A percentile compares a stretch with the other conserved stretches of the same genome.
Conservation (phyloP, 108 stramenopile genomes). For the Nitzschia sp. region DNA sequence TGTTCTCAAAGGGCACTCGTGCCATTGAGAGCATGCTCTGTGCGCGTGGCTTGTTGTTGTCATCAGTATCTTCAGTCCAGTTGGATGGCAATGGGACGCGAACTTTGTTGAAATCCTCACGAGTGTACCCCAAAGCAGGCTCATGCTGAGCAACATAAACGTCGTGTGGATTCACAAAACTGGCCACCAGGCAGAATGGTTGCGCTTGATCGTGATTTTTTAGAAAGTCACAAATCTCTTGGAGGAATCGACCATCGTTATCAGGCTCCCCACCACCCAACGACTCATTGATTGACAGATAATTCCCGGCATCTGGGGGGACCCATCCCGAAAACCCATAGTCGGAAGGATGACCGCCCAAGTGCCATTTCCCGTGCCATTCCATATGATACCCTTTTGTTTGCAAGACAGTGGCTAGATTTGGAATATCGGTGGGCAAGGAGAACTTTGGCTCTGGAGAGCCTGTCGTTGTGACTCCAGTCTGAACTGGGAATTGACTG, state of each 20-base stretch:
- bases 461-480: slow-evolving; percentile 35
- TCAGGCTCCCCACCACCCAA: slow-evolving; percentile 55
- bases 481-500: slow-evolving; percentile 36
- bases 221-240: slow-evolving; percentile 34
- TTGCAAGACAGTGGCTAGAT: slow-evolving; percentile 16
- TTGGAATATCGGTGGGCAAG: slow-evolving; percentile 26
- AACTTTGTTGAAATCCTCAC: slow-evolving; percentile 44
- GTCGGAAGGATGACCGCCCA: slow-evolving; percentile 31
- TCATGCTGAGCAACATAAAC: slow-evolving; percentile 56
- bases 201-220: slow-evolving; percentile 12
- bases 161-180: slow-evolving; percentile 66
- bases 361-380: slow-evolving; percentile 69
- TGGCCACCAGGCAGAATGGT: slow-evolving; percentile 57
- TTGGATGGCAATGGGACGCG: slow-evolving; percentile 34
- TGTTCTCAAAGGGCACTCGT: slow-evolving; percentile 25
- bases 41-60: slow-evolving; percentile 29
- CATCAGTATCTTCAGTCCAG: slow-evolving; percentile 26
- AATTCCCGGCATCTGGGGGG: slow-evolving; percentile 69
- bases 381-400: slow-evolving; percentile 42
- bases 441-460: slow-evolving; percentile 23
- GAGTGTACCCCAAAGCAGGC: slow-evolving; percentile 36
- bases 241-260: slow-evolving; percentile 56
- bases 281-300: slow-evolving; percentile 39
- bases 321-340: slow-evolving; percentile 49
- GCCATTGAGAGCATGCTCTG: slow-evolving; percentile 23